phyloP scores from a whole-genome alignment of 2,329 filamentous ascomycete species.

The Emmonsiellopsis sp. region DNA sequence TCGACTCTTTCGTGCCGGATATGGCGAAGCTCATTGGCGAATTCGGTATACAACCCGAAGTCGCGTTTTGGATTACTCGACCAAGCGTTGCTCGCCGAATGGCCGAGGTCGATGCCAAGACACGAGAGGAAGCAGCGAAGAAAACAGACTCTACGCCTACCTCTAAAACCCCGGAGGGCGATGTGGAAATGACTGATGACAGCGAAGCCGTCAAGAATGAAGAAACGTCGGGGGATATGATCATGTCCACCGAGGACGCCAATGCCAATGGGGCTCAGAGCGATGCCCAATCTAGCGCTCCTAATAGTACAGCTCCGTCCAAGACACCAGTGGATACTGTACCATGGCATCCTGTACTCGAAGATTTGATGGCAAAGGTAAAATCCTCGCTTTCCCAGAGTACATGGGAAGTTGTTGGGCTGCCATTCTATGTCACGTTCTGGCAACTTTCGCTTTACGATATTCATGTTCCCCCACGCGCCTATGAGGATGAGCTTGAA shows the following conservation, averaged over 20 bases:
- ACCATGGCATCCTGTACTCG: conserved; percentile 60
- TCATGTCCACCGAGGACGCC: conserved; percentile 9
- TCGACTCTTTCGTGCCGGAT: conserved; percentile 68
- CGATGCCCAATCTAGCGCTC: conserved; percentile 7
- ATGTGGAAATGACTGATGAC: conserved; percentile 23
- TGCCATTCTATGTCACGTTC: conserved; percentile 81
- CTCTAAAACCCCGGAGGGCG: conserved; percentile 17
- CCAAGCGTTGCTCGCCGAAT: conserved; percentile 63
- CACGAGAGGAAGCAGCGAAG: conserved; percentile 18
- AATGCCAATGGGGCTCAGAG: conserved; percentile 7
- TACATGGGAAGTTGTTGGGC: conserved; percentile 61
- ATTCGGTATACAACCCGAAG: conserved; percentile 67
- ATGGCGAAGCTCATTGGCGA: conserved; percentile 65
- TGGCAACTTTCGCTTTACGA: conserved; percentile 85
- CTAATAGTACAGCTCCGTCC: conserved; percentile 18
- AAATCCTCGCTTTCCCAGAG: conserved; percentile 51
- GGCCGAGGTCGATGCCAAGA: conserved; percentile 28
- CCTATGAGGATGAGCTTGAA: conserved; percentile 68
- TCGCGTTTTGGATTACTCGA: conserved; percentile 79
- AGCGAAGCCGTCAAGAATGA: conserved; percentile 28
- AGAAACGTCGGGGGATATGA: conserved; percentile 14
- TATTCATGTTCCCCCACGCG: conserved; percentile 63
- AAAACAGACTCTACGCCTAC: conserved; percentile 16
- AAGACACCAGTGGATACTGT: conserved; percentile 31
- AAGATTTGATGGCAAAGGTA: conserved; percentile 63